Evolutionary conservation across 1,284 basidiomycete genomes (phyloP), one percentile per base, ranked within the genome.

Genomic region (Leccinum fallax): DNA sequence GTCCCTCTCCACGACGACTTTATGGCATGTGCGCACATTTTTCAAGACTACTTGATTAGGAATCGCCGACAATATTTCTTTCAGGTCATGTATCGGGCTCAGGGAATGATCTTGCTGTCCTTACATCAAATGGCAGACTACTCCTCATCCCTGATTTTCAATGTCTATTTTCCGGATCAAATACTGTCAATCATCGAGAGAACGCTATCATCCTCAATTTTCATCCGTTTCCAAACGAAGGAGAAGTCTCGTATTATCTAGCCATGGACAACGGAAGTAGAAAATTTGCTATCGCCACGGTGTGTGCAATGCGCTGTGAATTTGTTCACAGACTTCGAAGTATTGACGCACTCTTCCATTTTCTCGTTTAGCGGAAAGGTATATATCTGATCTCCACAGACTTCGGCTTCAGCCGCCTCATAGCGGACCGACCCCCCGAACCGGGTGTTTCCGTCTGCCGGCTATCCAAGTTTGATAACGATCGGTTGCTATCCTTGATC

Each of bases 51-150:
- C 55, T 5, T 57, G n/a, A 21, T 26, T 34, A 24, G 46, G 52
- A 36, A 21, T 62, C 55, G 26, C 38, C 56, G 46, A 69, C 40
- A 4, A 51, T 30, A 11, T 38, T n/a, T 26, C 24, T 56, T 30
- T 32, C 60, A 90, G 89, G 81, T 2, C 88, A 89, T 66, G 80
- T 88, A 7, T 88, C 87, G 1, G 69, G 78, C 2, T 82, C 81
- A 54, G 87, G 88, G 9, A 74, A 76, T 16, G 83, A 88, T 69
- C 69, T 91, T 46, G 84, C 78, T 1, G 76, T 77, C 1, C 74
- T 88, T 53, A 70, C 82, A 19, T 67, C 67, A 8, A 77, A 77
- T 32, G 81, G 80, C 3, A 71, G 78, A 24, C 65, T 89, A 0
- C 57, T 89, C 28, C 66, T 90, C 28, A 74, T 90, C 5, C 81